Evolutionary conservation across 73 alveolate genomes (phyloP).

Genomic region (Paramecium tetraurelia): DNA sequence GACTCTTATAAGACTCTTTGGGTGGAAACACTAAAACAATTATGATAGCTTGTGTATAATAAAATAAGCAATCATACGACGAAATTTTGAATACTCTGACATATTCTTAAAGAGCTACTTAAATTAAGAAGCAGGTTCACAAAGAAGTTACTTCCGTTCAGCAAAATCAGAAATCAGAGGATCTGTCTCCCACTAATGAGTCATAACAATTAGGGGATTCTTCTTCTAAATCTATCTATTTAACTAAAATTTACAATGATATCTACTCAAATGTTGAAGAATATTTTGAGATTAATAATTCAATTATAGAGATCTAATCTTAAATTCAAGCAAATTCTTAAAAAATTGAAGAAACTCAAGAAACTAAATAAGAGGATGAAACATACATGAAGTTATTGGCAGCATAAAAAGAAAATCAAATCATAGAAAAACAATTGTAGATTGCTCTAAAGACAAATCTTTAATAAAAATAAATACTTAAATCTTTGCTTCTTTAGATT

Average conservation of each 20-base stretch:
- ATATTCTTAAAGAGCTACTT: constrained; percentile 94
- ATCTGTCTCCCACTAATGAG: not conserved
- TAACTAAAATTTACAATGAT: constrained; percentile 18
- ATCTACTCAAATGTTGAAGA: constrained; percentile 19
- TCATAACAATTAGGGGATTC: not conserved
- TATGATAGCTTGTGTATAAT: constrained; percentile 92
- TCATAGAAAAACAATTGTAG: not conserved
- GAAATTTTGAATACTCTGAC: constrained; percentile 92
- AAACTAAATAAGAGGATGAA: not conserved
- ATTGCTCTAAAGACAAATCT: constrained; percentile 10
- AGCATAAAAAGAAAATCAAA: constrained; percentile 15
- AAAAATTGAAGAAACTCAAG: not conserved
- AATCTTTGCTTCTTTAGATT: not conserved
- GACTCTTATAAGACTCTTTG: constrained; percentile 87
- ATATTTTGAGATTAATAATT: not conserved
- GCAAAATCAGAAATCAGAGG: not conserved
- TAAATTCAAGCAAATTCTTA: not conserved
- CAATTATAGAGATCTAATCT: not conserved
- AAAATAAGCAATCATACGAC: constrained; percentile 77
- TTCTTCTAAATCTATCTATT: not conserved
- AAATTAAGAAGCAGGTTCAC: constrained; percentile 78
- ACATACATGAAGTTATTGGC: not conserved
- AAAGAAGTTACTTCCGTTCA: not conserved
- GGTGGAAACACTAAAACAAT: constrained; percentile 97
- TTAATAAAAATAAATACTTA: not conserved